Conservation (phyloP, 108 stramenopile genomes). For the Pelagomonas calceolata region DNA sequence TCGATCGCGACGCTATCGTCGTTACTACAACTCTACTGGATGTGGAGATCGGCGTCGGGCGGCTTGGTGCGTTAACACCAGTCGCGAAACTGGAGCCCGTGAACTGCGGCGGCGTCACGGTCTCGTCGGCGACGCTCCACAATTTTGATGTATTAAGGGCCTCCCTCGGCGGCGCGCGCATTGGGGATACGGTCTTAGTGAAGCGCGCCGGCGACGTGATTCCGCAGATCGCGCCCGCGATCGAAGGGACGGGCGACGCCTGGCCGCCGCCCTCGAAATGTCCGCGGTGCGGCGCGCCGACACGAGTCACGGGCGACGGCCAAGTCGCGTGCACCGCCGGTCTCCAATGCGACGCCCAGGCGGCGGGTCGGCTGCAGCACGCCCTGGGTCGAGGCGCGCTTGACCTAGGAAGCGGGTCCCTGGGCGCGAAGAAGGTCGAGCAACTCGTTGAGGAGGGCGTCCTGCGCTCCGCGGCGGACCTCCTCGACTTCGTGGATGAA, state of each 20-base stretch:
- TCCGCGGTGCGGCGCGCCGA: slow-evolving; percentile 57
- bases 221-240: slow-evolving; percentile 37
- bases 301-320: background rate
- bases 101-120: slow-evolving; percentile 64
- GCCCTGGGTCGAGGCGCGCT: background rate
- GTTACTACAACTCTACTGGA: slow-evolving; percentile 54
- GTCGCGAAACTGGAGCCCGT: slow-evolving; percentile 76
- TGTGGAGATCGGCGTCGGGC: slow-evolving; percentile 68
- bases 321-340: background rate
- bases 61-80: slow-evolving; percentile 81
- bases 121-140: slow-evolving; percentile 75
- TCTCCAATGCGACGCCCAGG: background rate
- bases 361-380: background rate
- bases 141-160: slow-evolving; percentile 59
- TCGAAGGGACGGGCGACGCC: slow-evolving; percentile 12
- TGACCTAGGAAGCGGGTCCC: background rate
- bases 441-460: too few species aligned
- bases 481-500: too few species aligned
- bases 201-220: slow-evolving; percentile 79
- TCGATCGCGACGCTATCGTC: slow-evolving; percentile 42
- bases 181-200: slow-evolving; percentile 53
- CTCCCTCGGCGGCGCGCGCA: slow-evolving; percentile 9
- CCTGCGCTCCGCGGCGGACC: too few species aligned
- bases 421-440: too few species aligned
- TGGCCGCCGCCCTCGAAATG: background rate